Percentiles rank a stretch among this genome's conserved stretches.
Evolutionary conservation across 805 yeast genomes (phyloP).

Genomic region (Nematodospora valgi): DNA sequence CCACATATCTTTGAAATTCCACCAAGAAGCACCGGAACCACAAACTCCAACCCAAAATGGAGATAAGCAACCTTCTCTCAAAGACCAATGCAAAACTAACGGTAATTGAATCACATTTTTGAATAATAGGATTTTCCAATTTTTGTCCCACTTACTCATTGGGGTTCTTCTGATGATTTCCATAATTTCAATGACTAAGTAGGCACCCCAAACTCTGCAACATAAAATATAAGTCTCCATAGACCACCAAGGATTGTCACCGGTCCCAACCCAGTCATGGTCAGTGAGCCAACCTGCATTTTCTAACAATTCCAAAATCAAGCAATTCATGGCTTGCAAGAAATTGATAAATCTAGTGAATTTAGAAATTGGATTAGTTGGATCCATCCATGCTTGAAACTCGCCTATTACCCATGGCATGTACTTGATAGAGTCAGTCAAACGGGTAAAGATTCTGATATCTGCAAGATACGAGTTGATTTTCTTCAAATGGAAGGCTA

Average conservation of each 20-base stretch:
- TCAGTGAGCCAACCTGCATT: slow-evolving; percentile 46
- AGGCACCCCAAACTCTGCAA: slow-evolving; percentile 43
- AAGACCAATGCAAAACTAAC: slow-evolving; percentile 43
- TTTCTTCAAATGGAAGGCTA: slow-evolving; percentile 34
- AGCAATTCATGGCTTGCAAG: slow-evolving; percentile 38
- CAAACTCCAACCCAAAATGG: slow-evolving; percentile 49
- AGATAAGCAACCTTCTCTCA: slow-evolving; percentile 40
- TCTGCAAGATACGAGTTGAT: slow-evolving; percentile 38
- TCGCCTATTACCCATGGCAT: slow-evolving; percentile 45
- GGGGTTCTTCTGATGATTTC: slow-evolving; percentile 43
- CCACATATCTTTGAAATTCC: slow-evolving; percentile 36
- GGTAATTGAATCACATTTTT: slow-evolving; percentile 39
- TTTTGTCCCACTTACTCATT: slow-evolving; percentile 27
- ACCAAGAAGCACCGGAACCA: slow-evolving; percentile 44
- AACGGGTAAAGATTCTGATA: slow-evolving; percentile 39
- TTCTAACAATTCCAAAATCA: slow-evolving; percentile 37
- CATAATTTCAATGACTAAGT: slow-evolving; percentile 34
- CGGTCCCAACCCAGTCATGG: slow-evolving; percentile 43
- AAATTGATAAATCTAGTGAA: slow-evolving; percentile 33
- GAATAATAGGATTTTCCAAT: slow-evolving; percentile 35
- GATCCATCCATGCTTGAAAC: slow-evolving; percentile 24
- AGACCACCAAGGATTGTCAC: slow-evolving; percentile 39
- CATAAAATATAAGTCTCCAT: slow-evolving; percentile 43
- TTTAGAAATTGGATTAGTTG: slow-evolving; percentile 21
- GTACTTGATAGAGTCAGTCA: slow-evolving; percentile 39